phyloP scores from a whole-genome alignment of 257 asterid species.

The Solanum chilense region DNA sequence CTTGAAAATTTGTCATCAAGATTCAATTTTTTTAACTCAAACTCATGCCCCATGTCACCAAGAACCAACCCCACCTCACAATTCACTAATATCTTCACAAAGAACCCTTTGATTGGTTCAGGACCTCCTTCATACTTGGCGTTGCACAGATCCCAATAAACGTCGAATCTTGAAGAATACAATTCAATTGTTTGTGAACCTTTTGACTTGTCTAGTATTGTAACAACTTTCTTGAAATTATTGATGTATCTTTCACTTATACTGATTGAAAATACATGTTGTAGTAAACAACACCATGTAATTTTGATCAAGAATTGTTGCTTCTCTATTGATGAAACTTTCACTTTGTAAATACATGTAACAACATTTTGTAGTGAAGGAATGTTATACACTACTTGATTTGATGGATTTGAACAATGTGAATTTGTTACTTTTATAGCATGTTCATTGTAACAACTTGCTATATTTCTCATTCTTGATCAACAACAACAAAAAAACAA shows the following conservation, averaged over 20 bases:
- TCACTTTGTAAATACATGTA: conserved; percentile 42
- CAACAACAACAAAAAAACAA: not conserved
- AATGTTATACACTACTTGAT: conserved; percentile 10
- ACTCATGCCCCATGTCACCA: conserved; percentile 38
- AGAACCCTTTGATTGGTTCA: conserved; percentile 48
- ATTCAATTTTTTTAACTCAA: conserved; percentile 15
- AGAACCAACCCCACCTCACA: conserved; percentile 32
- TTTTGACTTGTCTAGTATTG: not conserved
- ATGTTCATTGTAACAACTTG: conserved; percentile 57
- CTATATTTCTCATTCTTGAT: conserved; percentile 49
- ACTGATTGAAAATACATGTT: conserved; percentile 31
- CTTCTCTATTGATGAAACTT: conserved; percentile 20
- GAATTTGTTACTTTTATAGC: conserved; percentile 70
- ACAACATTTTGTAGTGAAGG: conserved; percentile 38
- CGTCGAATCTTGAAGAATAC: conserved; percentile 19
- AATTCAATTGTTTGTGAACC: conserved; percentile 35
- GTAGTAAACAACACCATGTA: conserved; percentile 33
- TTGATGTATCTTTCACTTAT: conserved; percentile 29
- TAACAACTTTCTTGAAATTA: conserved; percentile 1
- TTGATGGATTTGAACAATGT: conserved; percentile 47
- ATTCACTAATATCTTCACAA: conserved; percentile 29
- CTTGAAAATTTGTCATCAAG: conserved; percentile 1
- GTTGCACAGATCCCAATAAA: conserved; percentile 58
- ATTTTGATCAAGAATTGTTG: conserved; percentile 32
- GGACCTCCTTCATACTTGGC: conserved; percentile 50